Percentiles rank a stretch among this genome's conserved stretches.
Conservation (phyloP, 495 filamentous ascomycete genomes). For the Collariella sp. region DNA sequence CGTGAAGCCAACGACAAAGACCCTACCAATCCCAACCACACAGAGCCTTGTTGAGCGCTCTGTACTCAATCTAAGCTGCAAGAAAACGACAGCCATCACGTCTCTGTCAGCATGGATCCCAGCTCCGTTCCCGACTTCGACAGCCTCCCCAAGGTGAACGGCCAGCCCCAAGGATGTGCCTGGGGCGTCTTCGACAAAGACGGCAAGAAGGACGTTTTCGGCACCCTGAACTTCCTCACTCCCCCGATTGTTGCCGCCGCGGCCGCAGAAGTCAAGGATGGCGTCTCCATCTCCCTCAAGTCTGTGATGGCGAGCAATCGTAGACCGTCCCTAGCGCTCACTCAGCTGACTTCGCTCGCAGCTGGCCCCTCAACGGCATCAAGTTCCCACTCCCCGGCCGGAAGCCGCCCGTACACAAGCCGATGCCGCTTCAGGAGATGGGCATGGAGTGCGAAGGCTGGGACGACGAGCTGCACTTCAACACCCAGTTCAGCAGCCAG, state of each 20-base stretch:
- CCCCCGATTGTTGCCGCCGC: conserved; percentile 46
- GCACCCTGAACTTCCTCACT: conserved; percentile 52
- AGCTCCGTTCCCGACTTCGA: conserved; percentile 44
- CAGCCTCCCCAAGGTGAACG: conserved; percentile 48
- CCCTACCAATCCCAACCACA: too few species aligned
- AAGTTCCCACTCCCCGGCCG: conserved; percentile 44
- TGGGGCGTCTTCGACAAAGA: conserved; percentile 60
- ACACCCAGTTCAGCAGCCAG: conserved; percentile 68
- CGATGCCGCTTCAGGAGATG: conserved; percentile 37
- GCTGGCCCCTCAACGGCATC: conserved; percentile 40
- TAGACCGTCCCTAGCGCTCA: too few species aligned
- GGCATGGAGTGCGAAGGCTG: conserved; percentile 28
- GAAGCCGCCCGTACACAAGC: conserved; percentile 44
- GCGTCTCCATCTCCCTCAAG: conserved; percentile 54
- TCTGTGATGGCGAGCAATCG: conserved; percentile 18
- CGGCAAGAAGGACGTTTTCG: conserved; percentile 49
- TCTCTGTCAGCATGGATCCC: conserved; percentile 10
- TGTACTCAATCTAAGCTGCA: too few species aligned
- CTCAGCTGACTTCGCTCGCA: conserved; percentile 4
- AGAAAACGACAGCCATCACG: too few species aligned
- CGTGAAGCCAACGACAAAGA: too few species aligned
- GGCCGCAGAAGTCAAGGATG: conserved; percentile 42
- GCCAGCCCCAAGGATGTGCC: conserved; percentile 54
- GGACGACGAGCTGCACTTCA: conserved; percentile 56
- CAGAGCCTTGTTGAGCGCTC: too few species aligned